Evolutionary conservation across 2,329 filamentous ascomycete genomes (phyloP).

Genomic region (Metarhizium sp.): DNA sequence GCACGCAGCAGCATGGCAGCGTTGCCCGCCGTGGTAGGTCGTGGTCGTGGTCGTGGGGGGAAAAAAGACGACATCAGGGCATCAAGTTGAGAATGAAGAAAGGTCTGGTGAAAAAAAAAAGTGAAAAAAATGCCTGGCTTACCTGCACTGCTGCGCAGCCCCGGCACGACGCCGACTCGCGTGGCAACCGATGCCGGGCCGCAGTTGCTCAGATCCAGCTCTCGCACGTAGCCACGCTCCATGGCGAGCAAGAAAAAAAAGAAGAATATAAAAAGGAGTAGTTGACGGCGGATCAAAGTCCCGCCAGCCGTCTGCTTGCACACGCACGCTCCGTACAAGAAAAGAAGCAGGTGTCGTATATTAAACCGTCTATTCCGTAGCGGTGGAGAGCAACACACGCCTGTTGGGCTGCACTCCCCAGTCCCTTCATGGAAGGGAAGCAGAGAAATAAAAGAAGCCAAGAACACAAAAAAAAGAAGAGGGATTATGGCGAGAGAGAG

Average conservation of each 20-base stretch:
- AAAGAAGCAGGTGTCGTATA: too few species aligned
- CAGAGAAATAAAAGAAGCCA: neutral
- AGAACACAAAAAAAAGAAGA: too few species aligned
- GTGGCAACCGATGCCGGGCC: slow-evolving; percentile 40
- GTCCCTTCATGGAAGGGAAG: neutral
- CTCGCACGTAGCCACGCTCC: slow-evolving; percentile 27
- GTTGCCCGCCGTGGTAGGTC: too few species aligned
- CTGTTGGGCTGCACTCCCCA: neutral
- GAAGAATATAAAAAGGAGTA: too few species aligned
- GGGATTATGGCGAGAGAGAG: neutral
- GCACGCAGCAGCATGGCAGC: too few species aligned
- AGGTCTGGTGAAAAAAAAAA: too few species aligned
- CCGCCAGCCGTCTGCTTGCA: too few species aligned
- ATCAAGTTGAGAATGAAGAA: neutral
- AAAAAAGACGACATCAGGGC: neutral
- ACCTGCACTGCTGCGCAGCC: slow-evolving; percentile 52
- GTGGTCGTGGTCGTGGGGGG: too few species aligned
- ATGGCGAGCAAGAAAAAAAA: neutral
- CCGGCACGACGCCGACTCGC: slow-evolving; percentile 47
- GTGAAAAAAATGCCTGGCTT: slow-evolving; percentile 20
- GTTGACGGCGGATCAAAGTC: too few species aligned
- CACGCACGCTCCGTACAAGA: too few species aligned
- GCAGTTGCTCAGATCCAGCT: slow-evolving; percentile 41
- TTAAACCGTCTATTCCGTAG: too few species aligned
- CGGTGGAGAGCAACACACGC: too few species aligned